These are phyloP conservation scores for Neoarthrinium moseri DNA, from an alignment of 2,329 filamentous ascomycete species.

Conservation along the genomic window DNA sequence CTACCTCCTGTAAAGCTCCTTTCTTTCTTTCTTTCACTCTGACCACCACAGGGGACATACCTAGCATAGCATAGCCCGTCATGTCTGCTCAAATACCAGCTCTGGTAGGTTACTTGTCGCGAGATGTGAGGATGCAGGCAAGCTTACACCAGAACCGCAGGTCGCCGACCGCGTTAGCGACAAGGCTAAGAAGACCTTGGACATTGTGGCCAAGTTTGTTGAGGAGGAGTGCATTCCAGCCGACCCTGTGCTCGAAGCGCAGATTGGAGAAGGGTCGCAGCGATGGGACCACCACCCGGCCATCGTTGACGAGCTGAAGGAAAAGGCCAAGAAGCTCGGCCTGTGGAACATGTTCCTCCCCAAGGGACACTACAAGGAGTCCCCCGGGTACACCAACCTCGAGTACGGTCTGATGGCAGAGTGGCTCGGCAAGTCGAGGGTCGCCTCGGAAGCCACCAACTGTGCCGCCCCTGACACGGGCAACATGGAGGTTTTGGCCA, in stretches of 20 bases:
- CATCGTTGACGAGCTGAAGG: conserved; percentile 87
- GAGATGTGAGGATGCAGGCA: neutral
- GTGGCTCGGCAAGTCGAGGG: conserved; percentile 81
- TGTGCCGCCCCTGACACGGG: conserved; percentile 90
- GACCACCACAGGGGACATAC: no score
- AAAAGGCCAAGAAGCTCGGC: conserved; percentile 75
- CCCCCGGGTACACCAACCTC: conserved; percentile 89
- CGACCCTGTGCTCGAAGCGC: conserved; percentile 76
- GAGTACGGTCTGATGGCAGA: conserved; percentile 99
- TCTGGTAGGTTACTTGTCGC: conserved; percentile 20
- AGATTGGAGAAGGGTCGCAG: conserved; percentile 71
- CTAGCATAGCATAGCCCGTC: no score
- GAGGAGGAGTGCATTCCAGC: conserved; percentile 91
- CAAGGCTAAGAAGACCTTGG: conserved; percentile 77
- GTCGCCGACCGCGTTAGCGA: conserved; percentile 70
- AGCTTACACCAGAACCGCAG: conserved; percentile 28
- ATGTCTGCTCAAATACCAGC: conserved; percentile 30
- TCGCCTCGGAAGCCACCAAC: conserved; percentile 85
- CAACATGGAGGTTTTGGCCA: conserved; percentile 93
- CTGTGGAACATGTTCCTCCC: conserved; percentile 99
- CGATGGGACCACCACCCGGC: conserved; percentile 80
- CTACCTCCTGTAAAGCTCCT: neutral
- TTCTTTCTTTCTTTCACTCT: neutral
- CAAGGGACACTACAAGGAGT: conserved; percentile 92
- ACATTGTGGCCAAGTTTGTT: conserved; percentile 91